Evolutionary conservation across 2,329 filamentous ascomycete genomes (phyloP), one percentile per base, ranked within the genome.

Genomic region (Ciborinia camelliae): DNA sequence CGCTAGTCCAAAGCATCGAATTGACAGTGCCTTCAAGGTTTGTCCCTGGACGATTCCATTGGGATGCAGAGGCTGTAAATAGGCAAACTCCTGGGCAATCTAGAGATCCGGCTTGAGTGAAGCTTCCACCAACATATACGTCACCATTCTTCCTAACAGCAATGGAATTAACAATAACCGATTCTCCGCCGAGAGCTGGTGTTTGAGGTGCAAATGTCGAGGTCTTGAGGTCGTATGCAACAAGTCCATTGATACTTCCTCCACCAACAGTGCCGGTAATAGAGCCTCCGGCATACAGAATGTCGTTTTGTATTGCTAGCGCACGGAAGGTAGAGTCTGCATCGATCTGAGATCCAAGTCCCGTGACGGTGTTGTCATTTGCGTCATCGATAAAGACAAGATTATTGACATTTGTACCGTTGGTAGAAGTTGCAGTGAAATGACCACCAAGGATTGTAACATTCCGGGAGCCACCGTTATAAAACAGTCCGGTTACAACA

Each of bases 401-500:
- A 72, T 97, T 98, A 69, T 92, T 82, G 66, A 97, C 82, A 6
- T 82, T 81, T 4, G 88, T 86, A 28, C 88, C 90, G 70, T 93
- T 85, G 9, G 83, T 83, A 18, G 84, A 85, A 37, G 81, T 85
- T 0, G 91, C 88, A 9, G 85, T 84, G 75, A 99, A 99, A 72
- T 92, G 91, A 1, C 95, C 95, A 57, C 88, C 95, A 35, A 98
- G 81, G 47, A 98, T 85, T 0, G 95, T 98, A 64, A 96, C 82
- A 76, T 97, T 97, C 68, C 86, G 84, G 65, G 80, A 81, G 68
- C 86, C 85, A 20, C 83, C 81, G 47, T 83, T 84, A 75, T 96
- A 92, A 74, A 96, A 97, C 2, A 87, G 79, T 37, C 92, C 95
- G 9, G 90, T 86, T 28, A 89, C 81, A n/a, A 96, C 87, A 37